Evolutionary conservation across 78 protist genomes (phyloP).

Genomic region (Planoprotostelium fungivorum): DNA sequence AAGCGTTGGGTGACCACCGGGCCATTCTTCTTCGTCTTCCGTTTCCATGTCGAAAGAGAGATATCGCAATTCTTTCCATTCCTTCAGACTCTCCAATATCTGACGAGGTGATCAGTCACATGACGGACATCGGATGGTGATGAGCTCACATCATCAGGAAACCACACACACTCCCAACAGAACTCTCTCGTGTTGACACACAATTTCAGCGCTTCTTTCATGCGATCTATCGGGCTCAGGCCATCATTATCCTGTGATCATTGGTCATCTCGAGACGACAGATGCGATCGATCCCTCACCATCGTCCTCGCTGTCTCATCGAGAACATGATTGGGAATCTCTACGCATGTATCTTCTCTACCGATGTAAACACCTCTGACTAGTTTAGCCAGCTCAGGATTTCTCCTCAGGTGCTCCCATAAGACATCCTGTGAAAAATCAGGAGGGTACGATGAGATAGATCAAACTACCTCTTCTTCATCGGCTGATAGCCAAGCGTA

Average conservation of each 20-base stretch:
- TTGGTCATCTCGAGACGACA: background rate
- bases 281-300: no score
- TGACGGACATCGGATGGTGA: background rate
- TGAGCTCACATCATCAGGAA: background rate
- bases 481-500: background rate
- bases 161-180: background rate
- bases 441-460: background rate
- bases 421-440: background rate
- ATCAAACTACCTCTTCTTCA: background rate
- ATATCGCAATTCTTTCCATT: background rate
- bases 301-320: background rate
- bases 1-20: background rate
- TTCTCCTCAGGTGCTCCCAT: background rate
- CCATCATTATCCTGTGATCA: background rate
- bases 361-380: background rate
- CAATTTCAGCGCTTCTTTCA: background rate
- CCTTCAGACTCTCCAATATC: background rate
- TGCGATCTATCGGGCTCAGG: background rate
- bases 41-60: background rate
- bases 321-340: background rate
- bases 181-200: background rate
- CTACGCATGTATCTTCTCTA: background rate
- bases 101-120: background rate
- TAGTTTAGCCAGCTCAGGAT: background rate
- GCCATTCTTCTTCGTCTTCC: background rate